Evolutionary conservation across 495 filamentous ascomycete genomes (phyloP).

Genomic region (Neurospora sp.): DNA sequence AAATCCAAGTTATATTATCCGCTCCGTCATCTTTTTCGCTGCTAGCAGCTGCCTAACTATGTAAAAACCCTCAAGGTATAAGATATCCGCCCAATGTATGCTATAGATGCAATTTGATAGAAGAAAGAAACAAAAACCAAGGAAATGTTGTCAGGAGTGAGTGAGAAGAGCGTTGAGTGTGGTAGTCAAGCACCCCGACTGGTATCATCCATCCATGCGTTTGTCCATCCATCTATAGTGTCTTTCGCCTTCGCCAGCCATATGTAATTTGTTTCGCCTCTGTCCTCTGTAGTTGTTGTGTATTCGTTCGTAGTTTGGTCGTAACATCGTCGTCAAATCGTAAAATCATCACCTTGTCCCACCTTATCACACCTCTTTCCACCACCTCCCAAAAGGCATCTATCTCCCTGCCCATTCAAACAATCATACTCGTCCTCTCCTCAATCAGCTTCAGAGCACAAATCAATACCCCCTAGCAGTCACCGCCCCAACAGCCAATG

Average conservation of each 20-base stretch:
- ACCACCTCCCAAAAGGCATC: no score
- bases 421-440: no score
- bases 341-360: background rate
- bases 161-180: background rate
- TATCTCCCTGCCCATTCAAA: no score
- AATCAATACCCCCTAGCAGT: slow-evolving; percentile 34
- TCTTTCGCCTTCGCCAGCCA: background rate
- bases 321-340: background rate
- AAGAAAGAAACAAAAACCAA: background rate
- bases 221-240: background rate
- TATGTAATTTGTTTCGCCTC: background rate
- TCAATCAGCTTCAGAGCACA: no score
- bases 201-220: background rate
- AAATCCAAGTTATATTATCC: background rate
- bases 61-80: background rate
- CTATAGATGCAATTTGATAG: background rate
- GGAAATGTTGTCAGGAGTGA: background rate
- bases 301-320: background rate
- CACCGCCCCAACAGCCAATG: slow-evolving; percentile 55
- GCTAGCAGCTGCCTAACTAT: background rate
- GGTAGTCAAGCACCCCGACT: background rate
- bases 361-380: no score
- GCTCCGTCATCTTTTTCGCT: background rate
- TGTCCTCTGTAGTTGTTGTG: background rate
- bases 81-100: background rate